phyloP scores from a whole-genome alignment of 805 yeast genomes.

The Myxozyma udenii region DNA sequence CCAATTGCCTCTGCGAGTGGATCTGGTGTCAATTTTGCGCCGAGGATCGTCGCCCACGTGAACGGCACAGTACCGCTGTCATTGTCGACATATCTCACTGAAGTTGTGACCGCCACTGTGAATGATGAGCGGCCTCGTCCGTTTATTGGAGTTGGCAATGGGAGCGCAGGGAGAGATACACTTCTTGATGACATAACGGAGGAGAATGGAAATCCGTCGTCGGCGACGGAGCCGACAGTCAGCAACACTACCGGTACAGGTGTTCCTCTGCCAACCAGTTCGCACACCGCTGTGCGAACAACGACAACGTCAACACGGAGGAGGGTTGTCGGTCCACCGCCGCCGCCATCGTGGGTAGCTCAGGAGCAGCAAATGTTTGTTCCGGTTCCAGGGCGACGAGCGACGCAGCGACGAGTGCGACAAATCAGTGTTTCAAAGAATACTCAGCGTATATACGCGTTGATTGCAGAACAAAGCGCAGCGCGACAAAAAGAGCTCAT shows the following conservation, averaged over 20 bases:
- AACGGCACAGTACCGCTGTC: conserved; percentile 3
- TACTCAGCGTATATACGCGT: not conserved
- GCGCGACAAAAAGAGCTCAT: not conserved
- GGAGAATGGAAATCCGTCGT: not conserved
- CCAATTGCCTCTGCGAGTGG: not conserved
- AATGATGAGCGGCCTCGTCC: not conserved
- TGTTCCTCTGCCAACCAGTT: not conserved
- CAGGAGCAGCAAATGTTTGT: conserved; percentile 15
- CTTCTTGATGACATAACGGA: not conserved
- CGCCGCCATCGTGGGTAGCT: conserved; percentile 27
- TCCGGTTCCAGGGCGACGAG: conserved; percentile 9
- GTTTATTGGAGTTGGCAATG: not conserved
- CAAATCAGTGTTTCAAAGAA: not conserved
- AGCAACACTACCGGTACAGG: not conserved
- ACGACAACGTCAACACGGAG: not conserved
- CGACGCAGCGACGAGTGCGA: not conserved
- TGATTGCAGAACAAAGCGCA: not conserved
- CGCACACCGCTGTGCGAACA: not conserved
- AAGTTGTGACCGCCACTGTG: not conserved
- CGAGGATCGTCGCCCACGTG: not conserved
- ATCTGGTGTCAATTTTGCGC: not conserved
- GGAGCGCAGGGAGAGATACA: not conserved
- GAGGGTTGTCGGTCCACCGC: conserved; percentile 27
- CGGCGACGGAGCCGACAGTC: not conserved
- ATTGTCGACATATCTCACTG: conserved; percentile 15